Base-by-base conservation (phyloP, 345 rosid species). In the Populus euphratica region DNA sequence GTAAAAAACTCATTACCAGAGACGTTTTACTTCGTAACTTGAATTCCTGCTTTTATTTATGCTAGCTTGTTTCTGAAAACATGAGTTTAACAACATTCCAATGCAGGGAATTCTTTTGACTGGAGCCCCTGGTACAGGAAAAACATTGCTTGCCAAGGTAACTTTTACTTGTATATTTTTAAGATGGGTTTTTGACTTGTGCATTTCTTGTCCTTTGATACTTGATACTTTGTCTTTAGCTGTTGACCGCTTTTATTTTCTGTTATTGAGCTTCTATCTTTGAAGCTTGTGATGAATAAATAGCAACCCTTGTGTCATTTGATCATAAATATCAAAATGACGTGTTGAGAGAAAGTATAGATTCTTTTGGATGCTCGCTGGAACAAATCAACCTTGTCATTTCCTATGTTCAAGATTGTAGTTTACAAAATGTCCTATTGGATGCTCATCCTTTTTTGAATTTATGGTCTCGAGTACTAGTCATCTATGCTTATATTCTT, bases 81-180 rank as follows among this genome's bases (percentile, higher is more conserved):
- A 36, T 43, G 64, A 61, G 47, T 61, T 66, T 68, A 67, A 70
- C 73, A 36, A 59, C 62, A 52, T 38, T 72, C 73, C 59, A 79
- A 81, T 50, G 72, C 87, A 93, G 99, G 99, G 98, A 87, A 96
- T 96, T 83, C 95, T 96, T 78, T 88, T 96, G 81, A 96, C 99
- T 8, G 99, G 99, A 80, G 96, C 98, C 71, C 98, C 99, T 85
- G 99, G 98, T 81, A 96, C 99, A 61, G 99, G 99, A 80, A 96
- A 93, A 86, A 96, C 98, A 64, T 86, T 96, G 80, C 92, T 96
- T 77, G 98, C 98, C 74, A 96, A 93, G 96, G 99, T 96, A 83
- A 79, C 17, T 52, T 27, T 65, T 68, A 33, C 39, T 71, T 72
- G 2, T 64, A 5, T 76, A 14, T 71, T 69, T 47, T 68, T 35